Evolutionary conservation across 352 stramenopile genomes (phyloP), one percentile per base, ranked within the genome.

Genomic region (Globisporangium spinosum): DNA sequence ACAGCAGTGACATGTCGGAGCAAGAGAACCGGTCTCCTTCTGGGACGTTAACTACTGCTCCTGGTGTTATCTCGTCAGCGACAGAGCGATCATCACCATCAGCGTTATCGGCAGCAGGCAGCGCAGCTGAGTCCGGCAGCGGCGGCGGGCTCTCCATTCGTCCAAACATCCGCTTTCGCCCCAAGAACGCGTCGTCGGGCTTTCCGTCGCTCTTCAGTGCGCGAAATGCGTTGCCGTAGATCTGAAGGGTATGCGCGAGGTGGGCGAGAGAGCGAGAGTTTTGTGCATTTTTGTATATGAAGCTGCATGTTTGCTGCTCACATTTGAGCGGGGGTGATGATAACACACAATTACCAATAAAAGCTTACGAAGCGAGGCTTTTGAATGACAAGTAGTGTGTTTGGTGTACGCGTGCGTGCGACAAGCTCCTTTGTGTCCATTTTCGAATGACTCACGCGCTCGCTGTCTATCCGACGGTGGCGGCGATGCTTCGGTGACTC

Each of bases 141-240:
- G 25, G 17, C 17, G 43, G 45, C 5, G 75, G 78, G 54, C 66
- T 89, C 53, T 85, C 77, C 15, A 83, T 89, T 56, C 78, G 79
- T n/a, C 82, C 82, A n/a, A 89, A 81, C 54, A 88, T 89, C 59
- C 82, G 76, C 47, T 93, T 93, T 62, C 73, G 77, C 20, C 83
- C 85, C 29, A 85, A 85, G 61, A 72, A 88, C 60, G 68, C 51
- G 29, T 55, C 69, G 8, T 58, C 70, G 8, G 75, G 64, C 12
- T 83, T 89, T 57, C 73, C 79, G 38, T 84, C 79, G 53, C 79
- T 91, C 56, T 76, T 83, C 23, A 57, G 38, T 8, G 38, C 67
- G 38, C 65, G 68, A 20, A 72, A 69, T 43, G 54, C 65, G 3
- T 13, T 64, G 20, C 54, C 65, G 2, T 35, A 15, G 17, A 56